These are phyloP conservation scores for Pyrrhoderma noxium DNA, from an alignment of 1,284 basidiomycete genomes.

Conservation along the genomic window DNA sequence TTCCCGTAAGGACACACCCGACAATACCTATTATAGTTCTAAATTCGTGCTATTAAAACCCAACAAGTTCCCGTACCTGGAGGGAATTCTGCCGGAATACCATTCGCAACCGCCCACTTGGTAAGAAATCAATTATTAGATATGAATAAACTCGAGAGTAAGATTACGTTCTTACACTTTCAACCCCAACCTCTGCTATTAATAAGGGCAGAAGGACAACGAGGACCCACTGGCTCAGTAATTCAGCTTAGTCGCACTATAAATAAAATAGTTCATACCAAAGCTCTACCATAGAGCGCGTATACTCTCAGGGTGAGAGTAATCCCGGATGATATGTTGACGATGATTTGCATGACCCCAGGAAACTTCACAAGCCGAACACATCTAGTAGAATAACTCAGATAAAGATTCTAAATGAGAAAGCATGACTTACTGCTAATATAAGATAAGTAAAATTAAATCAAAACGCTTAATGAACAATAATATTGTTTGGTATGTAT, in stretches of 20 bases:
- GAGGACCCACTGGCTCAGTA: slow-evolving; percentile 11
- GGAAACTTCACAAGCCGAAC: slow-evolving; percentile 14
- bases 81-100: slow-evolving; percentile 11
- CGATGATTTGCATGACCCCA: slow-evolving; percentile 15
- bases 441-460: not conserved
- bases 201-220: slow-evolving; percentile 9
- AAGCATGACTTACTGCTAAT: slow-evolving; percentile 12
- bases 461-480: not conserved
- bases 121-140: not conserved
- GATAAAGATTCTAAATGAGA: not conserved
- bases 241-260: not conserved
- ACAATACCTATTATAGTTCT: not conserved
- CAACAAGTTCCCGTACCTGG: not conserved
- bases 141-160: not conserved
- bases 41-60: not conserved
- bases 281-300: slow-evolving; percentile 12
- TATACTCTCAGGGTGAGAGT: slow-evolving; percentile 15
- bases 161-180: slow-evolving; percentile 8
- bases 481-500: too few relatives aligned
- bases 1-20: slow-evolving; percentile 16
- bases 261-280: not conserved
- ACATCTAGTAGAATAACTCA: slow-evolving; percentile 2
- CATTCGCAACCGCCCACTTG: slow-evolving; percentile 17
- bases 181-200: slow-evolving; percentile 10
- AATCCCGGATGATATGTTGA: slow-evolving; percentile 14